phyloP scores from a whole-genome alignment of 2,329 filamentous ascomycete species.

The Blastomyces parvus region DNA sequence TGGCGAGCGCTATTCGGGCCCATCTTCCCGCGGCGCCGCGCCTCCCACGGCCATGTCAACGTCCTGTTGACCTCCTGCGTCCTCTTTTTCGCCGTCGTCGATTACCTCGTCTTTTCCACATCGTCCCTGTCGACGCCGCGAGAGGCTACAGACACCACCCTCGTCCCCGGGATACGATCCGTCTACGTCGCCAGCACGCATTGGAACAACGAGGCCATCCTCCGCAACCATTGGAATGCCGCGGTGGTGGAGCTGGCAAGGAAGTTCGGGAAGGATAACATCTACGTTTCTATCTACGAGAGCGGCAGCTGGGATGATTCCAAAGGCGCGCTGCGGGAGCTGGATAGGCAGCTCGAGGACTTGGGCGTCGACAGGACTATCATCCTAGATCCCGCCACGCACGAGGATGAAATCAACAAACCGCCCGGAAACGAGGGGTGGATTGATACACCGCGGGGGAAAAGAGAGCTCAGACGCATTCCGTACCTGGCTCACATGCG shows the following conservation, averaged over 20 bases:
- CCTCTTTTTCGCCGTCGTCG: neutral
- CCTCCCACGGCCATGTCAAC: neutral
- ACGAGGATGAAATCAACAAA: slow-evolving; percentile 46
- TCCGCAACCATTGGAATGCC: slow-evolving; percentile 54
- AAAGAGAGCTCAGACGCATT: slow-evolving; percentile 54
- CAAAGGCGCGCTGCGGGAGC: slow-evolving; percentile 49
- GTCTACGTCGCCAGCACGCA: slow-evolving; percentile 61
- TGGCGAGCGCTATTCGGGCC: neutral
- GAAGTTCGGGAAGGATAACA: slow-evolving; percentile 52
- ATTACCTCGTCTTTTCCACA: neutral
- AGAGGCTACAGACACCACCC: neutral
- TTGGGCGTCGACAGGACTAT: slow-evolving; percentile 48
- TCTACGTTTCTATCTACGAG: slow-evolving; percentile 59
- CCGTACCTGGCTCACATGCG: slow-evolving; percentile 57
- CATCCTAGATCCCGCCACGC: slow-evolving; percentile 49
- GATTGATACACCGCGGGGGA: slow-evolving; percentile 50
- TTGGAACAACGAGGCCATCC: slow-evolving; percentile 55
- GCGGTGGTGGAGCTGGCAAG: slow-evolving; percentile 50
- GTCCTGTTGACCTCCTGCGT: neutral
- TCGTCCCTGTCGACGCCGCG: neutral
- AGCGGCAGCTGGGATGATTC: slow-evolving; percentile 61
- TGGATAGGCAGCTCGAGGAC: slow-evolving; percentile 47
- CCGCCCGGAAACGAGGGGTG: slow-evolving; percentile 47
- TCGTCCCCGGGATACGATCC: slow-evolving; percentile 1
- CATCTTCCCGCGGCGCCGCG: neutral